phyloP scores from a whole-genome alignment of 2,329 filamentous ascomycete species.

The Cladosporium austrohemisphaericum region DNA sequence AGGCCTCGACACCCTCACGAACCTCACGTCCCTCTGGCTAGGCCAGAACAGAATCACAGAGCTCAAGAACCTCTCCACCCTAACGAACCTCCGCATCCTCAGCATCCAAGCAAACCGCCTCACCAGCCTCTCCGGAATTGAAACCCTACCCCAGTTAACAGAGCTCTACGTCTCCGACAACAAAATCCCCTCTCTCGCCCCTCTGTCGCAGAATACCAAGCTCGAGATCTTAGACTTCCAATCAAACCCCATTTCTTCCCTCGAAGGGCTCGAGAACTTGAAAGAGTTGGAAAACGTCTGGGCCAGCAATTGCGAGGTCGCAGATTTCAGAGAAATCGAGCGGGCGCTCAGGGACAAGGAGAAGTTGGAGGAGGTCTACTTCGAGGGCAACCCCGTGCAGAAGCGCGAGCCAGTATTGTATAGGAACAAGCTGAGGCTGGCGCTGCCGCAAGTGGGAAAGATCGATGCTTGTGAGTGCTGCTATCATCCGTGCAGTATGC shows the following conservation, averaged over 20 bases:
- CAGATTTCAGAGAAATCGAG: conserved; percentile 79
- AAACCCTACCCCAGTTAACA: conserved; percentile 70
- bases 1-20: conserved; percentile 72
- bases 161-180: conserved; percentile 97
- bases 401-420: conserved; percentile 75
- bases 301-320: conserved; percentile 84
- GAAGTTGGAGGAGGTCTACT: conserved; percentile 83
- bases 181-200: conserved; percentile 71
- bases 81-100: conserved; percentile 78
- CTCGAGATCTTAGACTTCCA: conserved; percentile 83
- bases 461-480: conserved; percentile 92
- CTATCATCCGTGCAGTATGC: neutral
- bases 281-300: conserved; percentile 81
- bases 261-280: conserved; percentile 68
- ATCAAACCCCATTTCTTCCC: conserved; percentile 74
- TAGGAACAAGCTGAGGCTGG: conserved; percentile 85
- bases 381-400: conserved; percentile 92
- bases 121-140: conserved; percentile 69
- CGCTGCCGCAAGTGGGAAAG: conserved; percentile 81
- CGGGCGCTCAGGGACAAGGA: conserved; percentile 73
- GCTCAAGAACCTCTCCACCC: conserved; percentile 68
- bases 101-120: conserved; percentile 96
- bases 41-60: conserved; percentile 95
- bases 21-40: conserved; percentile 85
- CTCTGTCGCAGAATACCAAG: conserved; percentile 53